These are phyloP conservation scores for Aspergillus sp. DNA, from an alignment of 2,329 filamentous ascomycete species.

Conservation along the genomic window DNA sequence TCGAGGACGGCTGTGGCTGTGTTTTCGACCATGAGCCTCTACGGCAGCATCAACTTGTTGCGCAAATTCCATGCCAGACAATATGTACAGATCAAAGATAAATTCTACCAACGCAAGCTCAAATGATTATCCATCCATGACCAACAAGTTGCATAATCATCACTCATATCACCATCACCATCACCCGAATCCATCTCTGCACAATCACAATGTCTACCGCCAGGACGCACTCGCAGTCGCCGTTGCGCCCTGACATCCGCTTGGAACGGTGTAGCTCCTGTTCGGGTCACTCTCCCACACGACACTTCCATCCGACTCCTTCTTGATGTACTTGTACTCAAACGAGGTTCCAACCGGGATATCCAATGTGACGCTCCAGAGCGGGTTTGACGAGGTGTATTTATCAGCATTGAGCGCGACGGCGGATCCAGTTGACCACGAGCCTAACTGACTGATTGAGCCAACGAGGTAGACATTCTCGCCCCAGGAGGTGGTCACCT, in stretches of 20 bases:
- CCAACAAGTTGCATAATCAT: too few relatives aligned
- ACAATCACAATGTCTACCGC: constrained; percentile 28
- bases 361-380: constrained; percentile 64
- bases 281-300: constrained; percentile 67
- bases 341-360: constrained; percentile 62
- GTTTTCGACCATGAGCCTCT: too few relatives aligned
- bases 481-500: constrained; percentile 62
- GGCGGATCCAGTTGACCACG: constrained; percentile 62
- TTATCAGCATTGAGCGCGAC: constrained; percentile 61
- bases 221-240: constrained; percentile 46
- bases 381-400: constrained; percentile 63
- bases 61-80: too few relatives aligned
- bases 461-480: constrained; percentile 70
- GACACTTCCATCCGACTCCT: constrained; percentile 55
- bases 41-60: too few relatives aligned
- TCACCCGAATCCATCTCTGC: too few relatives aligned
- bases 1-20: too few relatives aligned
- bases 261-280: constrained; percentile 45
- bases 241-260: constrained; percentile 38
- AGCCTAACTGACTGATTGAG: constrained; percentile 62
- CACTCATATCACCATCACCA: too few relatives aligned
- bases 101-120: too few relatives aligned
- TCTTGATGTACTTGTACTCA: constrained; percentile 71
- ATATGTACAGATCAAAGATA: too few relatives aligned
- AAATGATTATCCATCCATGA: too few relatives aligned